These are phyloP conservation scores for Boechera retrofracta DNA, from an alignment of 345 rosid species.

Conservation along the genomic window DNA sequence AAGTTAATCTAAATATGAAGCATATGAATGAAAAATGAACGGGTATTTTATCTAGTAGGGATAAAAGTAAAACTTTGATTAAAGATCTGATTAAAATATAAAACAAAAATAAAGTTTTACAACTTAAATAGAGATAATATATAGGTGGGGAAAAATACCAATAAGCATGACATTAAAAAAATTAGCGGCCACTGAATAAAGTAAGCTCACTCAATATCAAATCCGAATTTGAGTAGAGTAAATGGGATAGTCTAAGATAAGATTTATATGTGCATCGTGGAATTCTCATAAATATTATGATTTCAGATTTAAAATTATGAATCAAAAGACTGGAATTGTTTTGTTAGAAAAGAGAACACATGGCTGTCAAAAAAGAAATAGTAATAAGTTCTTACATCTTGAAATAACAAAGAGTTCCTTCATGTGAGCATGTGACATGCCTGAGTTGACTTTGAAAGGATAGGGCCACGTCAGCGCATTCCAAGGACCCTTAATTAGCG, in stretches of 20 bases:
- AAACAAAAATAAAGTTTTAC: background rate
- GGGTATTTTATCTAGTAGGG: background rate
- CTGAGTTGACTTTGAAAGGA: slow-evolving; percentile 35
- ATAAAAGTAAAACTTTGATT: background rate
- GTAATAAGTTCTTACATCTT: slow-evolving; percentile 1
- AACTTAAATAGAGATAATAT: background rate
- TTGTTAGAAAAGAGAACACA: background rate
- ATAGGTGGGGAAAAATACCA: background rate
- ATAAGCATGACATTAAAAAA: background rate
- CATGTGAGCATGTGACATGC: slow-evolving; percentile 38
- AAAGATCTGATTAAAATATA: too few species aligned
- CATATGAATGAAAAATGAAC: background rate
- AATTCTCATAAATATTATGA: background rate
- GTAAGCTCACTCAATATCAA: slow-evolving; percentile 1
- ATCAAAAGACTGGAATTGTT: background rate
- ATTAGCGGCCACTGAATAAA: background rate
- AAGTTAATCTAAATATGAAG: too few species aligned
- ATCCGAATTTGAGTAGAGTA: background rate
- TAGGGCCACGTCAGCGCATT: slow-evolving; percentile 35
- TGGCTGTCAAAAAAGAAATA: slow-evolving; percentile 16
- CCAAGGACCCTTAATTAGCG: slow-evolving; percentile 25
- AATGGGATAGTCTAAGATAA: background rate
- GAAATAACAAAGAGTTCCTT: background rate
- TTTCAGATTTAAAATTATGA: background rate
- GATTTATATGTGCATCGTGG: background rate